Conservation (phyloP, 768 basidiomycete species). For the Agrocybe praecox region DNA sequence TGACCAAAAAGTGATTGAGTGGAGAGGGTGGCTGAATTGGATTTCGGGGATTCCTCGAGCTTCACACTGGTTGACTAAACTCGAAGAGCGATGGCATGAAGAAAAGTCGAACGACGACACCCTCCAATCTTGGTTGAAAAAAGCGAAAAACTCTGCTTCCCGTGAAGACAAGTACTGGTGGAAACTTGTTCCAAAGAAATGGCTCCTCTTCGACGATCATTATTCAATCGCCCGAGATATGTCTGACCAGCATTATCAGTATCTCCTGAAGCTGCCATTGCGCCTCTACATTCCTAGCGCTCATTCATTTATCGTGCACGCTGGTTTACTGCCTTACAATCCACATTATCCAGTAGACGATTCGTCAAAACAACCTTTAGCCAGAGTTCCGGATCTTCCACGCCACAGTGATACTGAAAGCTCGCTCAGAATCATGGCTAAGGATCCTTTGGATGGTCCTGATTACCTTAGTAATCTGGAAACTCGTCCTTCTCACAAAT, state of each 20-base stretch:
- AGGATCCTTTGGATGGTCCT: not conserved
- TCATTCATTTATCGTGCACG: constrained; percentile 82
- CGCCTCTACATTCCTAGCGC: constrained; percentile 73
- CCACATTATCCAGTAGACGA: constrained; percentile 49
- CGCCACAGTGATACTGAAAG: not conserved
- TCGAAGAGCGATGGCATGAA: constrained; percentile 49
- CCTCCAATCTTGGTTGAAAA: constrained; percentile 18
- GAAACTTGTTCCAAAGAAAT: constrained; percentile 60
- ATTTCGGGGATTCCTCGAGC: constrained; percentile 51
- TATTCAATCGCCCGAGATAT: constrained; percentile 75
- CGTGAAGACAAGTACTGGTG: constrained; percentile 41
- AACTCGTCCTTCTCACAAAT: not conserved
- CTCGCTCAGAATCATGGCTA: not conserved
- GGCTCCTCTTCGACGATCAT: constrained; percentile 77
- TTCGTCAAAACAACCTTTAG: constrained; percentile 69
- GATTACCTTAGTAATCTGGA: not conserved
- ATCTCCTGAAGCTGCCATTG: constrained; percentile 75
- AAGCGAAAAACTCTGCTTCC: constrained; percentile 13
- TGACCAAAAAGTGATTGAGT: constrained; percentile 89
- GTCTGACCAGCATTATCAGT: constrained; percentile 63
- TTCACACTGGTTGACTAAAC: constrained; percentile 53
- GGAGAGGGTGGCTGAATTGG: constrained; percentile 89
- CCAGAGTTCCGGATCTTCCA: constrained; percentile 51
- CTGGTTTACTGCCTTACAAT: constrained; percentile 77
- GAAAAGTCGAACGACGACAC: constrained; percentile 16